A percentile compares a stretch with the other conserved stretches of the same genome.
Conservation (phyloP, 2,329 filamentous ascomycete species). For the Coniochaeta pulveracea region DNA sequence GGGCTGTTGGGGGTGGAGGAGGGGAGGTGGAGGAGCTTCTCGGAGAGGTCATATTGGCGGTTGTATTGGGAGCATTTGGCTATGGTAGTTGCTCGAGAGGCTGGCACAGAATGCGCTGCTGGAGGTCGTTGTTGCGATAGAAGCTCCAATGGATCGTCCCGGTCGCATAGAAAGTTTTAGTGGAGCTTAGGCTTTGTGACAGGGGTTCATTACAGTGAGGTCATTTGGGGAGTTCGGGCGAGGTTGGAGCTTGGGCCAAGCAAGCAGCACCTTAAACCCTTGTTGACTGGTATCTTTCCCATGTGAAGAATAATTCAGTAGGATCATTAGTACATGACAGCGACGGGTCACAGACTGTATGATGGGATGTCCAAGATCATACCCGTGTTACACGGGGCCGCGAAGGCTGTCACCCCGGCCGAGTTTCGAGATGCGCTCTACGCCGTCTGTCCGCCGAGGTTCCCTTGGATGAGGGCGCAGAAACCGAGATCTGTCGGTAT, state of each 20-base stretch:
- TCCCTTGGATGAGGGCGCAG: slow-evolving; percentile 25
- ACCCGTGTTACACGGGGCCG: slow-evolving; percentile 25
- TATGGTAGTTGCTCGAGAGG: not conserved
- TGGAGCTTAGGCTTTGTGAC: slow-evolving; percentile 1
- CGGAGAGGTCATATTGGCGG: not conserved
- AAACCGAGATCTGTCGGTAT: slow-evolving; percentile 29
- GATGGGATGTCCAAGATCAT: slow-evolving; percentile 29
- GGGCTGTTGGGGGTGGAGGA: not conserved
- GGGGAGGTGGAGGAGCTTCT: not conserved
- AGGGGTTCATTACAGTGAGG: not conserved
- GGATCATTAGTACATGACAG: too few relatives aligned
- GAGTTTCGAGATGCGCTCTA: slow-evolving; percentile 39
- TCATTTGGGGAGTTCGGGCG: not conserved
- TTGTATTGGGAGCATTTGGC: too few relatives aligned
- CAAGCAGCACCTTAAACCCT: not conserved
- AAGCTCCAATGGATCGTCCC: not conserved
- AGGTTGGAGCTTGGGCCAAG: slow-evolving; percentile 6
- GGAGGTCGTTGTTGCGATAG: not conserved
- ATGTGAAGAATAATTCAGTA: too few relatives aligned
- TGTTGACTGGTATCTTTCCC: not conserved
- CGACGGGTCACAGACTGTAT: not conserved
- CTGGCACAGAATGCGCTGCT: not conserved
- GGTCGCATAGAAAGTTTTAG: not conserved
- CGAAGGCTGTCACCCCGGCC: slow-evolving; percentile 23
- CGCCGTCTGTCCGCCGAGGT: slow-evolving; percentile 37